Base-by-base conservation (phyloP, 352 stramenopile species). In the Phytophthora podocarpi region DNA sequence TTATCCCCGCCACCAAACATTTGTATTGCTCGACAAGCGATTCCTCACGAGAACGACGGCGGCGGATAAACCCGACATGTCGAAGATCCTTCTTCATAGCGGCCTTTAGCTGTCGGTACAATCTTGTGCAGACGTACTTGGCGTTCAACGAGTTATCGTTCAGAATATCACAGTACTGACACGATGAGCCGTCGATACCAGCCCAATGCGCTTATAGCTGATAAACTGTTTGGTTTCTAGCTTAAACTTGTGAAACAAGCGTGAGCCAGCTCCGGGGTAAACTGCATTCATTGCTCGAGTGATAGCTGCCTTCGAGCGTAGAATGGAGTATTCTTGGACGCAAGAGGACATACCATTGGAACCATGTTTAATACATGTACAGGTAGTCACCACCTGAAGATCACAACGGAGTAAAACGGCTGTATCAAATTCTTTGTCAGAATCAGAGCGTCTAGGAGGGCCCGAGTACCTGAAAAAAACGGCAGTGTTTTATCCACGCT, bases 71-170 rank as follows among this genome's bases (percentile, higher is more conserved):
- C n/a, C n/a, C n/a, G n/a, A n/a, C n/a, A n/a, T n/a, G n/a, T n/a
- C n/a, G 27, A 24, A 67, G 49, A n/a, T 67, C 23, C 16, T 50
- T 61, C 20, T 31, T 8, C 58, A 67, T 48, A 1, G 32, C 27
- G 40, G 23, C 34, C n/a, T 67, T 67, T 27, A 62, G 1, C 26
- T 40, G 50, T 2, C 31, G 59, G 31, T 51, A 67, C 8, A 67
- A 6, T 7, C 10, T 41, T 4, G 7, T n/a, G 35, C 49, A 56
- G n/a, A n/a, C n/a, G n/a, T n/a, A n/a, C n/a, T 49, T 40, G 10
- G 21, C 11, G 23, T 12, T 34, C 26, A 23, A 40, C 1, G 24
- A 11, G 12, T 47, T 11, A n/a, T 39, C 27, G 18, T 20, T 26
- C 3, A 21, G 11, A 10, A 18, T 16, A 2, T 40, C 15, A 6